Conservation (phyloP, 177 flowering plant species). For the Vitis hybrid region DNA sequence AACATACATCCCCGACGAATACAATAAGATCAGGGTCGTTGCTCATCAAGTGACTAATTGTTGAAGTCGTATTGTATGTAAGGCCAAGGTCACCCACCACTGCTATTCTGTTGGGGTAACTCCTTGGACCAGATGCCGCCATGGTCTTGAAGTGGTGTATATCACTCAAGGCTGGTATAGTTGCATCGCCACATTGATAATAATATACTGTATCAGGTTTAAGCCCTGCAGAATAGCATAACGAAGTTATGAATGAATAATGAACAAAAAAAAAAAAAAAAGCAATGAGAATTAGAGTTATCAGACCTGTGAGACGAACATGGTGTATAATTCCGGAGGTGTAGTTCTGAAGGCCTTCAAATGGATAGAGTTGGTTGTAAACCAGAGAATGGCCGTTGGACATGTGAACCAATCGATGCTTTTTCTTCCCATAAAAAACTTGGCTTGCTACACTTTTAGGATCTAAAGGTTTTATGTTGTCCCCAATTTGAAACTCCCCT, state of each 20-base stretch:
- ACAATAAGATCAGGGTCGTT: conserved; percentile 76
- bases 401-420: conserved; percentile 24
- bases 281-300: no score
- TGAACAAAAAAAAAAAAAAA: no score
- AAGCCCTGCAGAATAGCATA: conserved; percentile 42
- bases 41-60: conserved; percentile 59
- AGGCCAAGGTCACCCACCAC: conserved; percentile 90
- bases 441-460: conserved; percentile 55
- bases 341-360: conserved; percentile 76
- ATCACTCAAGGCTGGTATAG: conserved; percentile 66
- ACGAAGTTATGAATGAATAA: background rate
- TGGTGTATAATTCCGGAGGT: conserved; percentile 91
- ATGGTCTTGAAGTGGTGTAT: conserved; percentile 66
- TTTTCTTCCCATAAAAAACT: conserved; percentile 48
- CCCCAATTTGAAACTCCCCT: conserved; percentile 84
- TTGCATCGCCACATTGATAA: conserved; percentile 90
- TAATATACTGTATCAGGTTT: conserved; percentile 55
- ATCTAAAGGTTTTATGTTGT: conserved; percentile 56
- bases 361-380: conserved; percentile 77
- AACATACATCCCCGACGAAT: conserved; percentile 77
- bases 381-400: conserved; percentile 62
- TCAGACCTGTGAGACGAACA: conserved; percentile 72
- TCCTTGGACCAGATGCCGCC: conserved; percentile 66
- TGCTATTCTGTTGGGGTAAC: conserved; percentile 74
- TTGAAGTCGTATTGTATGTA: conserved; percentile 82